phyloP scores from a whole-genome alignment of 352 stramenopile genomes.

The Phytophthora citricola region DNA sequence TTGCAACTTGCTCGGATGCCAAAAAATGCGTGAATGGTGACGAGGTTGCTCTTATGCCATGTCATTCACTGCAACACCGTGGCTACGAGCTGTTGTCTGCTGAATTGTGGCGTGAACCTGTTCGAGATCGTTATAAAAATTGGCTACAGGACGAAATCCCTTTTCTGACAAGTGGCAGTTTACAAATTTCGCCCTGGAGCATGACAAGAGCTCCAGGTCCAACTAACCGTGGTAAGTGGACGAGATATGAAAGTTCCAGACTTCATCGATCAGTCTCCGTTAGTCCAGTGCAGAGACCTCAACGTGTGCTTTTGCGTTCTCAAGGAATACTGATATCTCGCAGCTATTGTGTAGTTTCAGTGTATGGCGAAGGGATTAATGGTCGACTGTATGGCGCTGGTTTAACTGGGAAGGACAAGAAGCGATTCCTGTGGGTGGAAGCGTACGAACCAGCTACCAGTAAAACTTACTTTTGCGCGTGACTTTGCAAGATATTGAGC shows the following conservation, averaged over 20 bases:
- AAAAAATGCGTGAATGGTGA: slow-evolving; percentile 57
- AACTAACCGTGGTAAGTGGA: slow-evolving; percentile 57
- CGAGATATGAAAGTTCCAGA: slow-evolving; percentile 40
- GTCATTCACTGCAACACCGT: slow-evolving; percentile 60
- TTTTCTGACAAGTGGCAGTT: slow-evolving; percentile 30
- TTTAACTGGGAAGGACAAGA: slow-evolving; percentile 31
- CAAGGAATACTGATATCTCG: slow-evolving; percentile 62
- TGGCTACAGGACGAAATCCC: slow-evolving; percentile 65
- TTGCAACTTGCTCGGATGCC: slow-evolving; percentile 56
- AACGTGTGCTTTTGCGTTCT: slow-evolving; percentile 48
- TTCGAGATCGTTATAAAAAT: slow-evolving; percentile 65
- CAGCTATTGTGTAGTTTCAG: slow-evolving; percentile 67
- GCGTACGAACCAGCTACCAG: slow-evolving; percentile 60
- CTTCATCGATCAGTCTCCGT: slow-evolving; percentile 25
- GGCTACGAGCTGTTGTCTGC: slow-evolving; percentile 31
- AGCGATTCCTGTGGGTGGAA: slow-evolving; percentile 52
- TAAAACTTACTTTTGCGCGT: slow-evolving; percentile 40
- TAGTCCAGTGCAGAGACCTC: slow-evolving; percentile 25
- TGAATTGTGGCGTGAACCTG: slow-evolving; percentile 63
- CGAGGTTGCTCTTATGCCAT: slow-evolving; percentile 80
- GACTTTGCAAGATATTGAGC: slow-evolving; percentile 64
- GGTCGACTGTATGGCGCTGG: slow-evolving; percentile 61
- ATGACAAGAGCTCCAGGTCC: slow-evolving; percentile 50
- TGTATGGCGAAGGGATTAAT: slow-evolving; percentile 65
- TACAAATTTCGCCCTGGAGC: slow-evolving; percentile 10